These are phyloP conservation scores for Chloranthus sessilifolius DNA, from an alignment of 164 flowering plant genomes.

Conservation along the genomic window DNA sequence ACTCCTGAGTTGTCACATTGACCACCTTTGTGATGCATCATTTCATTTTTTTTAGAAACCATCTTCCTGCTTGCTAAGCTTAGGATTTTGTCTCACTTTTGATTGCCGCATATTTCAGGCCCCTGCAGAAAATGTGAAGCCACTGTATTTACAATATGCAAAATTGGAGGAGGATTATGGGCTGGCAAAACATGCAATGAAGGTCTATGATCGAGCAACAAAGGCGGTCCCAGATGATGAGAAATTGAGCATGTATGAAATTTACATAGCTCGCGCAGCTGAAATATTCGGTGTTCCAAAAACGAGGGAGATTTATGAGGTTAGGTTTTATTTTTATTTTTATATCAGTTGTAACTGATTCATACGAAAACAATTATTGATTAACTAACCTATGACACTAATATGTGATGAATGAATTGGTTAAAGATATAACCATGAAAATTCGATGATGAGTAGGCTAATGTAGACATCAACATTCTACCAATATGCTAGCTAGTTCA, in stretches of 20 bases:
- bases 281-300: constrained; percentile 91
- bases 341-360: not conserved
- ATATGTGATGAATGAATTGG: too few species aligned
- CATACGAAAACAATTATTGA: too few species aligned
- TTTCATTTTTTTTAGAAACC: not conserved
- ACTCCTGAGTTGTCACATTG: constrained; percentile 8
- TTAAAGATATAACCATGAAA: too few species aligned
- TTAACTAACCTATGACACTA: too few species aligned
- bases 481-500: too few species aligned
- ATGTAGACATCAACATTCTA: too few species aligned
- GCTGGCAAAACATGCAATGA: constrained; percentile 91
- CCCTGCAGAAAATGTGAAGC: constrained; percentile 82
- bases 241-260: constrained; percentile 86
- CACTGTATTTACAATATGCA: constrained; percentile 84
- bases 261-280: constrained; percentile 89
- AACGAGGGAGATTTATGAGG: constrained; percentile 90
- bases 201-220: constrained; percentile 82
- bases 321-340: constrained; percentile 4
- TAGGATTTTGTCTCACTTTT: too few species aligned
- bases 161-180: constrained; percentile 91
- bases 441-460: too few species aligned
- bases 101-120: constrained; percentile 37
- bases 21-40: not conserved
- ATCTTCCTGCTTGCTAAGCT: constrained; percentile 18
- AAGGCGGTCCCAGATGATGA: constrained; percentile 86